Evolutionary conservation across 805 yeast genomes (phyloP), one percentile per base, ranked within the genome.

Genomic region (Grigorovia transvaalensis): DNA sequence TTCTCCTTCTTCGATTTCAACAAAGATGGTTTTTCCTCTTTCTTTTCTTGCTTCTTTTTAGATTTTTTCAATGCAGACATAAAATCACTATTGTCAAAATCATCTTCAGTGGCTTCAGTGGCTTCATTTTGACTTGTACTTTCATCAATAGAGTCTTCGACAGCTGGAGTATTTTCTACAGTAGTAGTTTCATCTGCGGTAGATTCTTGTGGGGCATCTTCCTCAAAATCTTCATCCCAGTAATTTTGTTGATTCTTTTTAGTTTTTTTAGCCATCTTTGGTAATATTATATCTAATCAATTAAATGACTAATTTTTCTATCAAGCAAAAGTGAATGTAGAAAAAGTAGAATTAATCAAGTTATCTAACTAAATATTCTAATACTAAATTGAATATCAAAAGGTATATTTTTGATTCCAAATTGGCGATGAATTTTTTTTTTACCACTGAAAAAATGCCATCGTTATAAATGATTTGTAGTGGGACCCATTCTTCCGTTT

Each of bases 1-100:
- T 85, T 86, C 64, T 86, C 98, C 72, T 91, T 89, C 79, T 91
- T 93, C 53, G 91, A 81, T 70, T 90, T 88, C 64, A 89, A 75
- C 57, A 81, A 78, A 47, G 91, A 88, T 33, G 79, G 88, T 35
- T 66, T 71, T 48, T 76, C 80, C 48, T 73, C 68, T 54, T 77
- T 81, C 69, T 81, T 82, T 46, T 76, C 82, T 58, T 79, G 82
- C 77, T 86, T 87, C 68, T 79, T 79, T 72, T 87, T 87, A 53
- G 91, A 82, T 57, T 77, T 80, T 70, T 86, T 80, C 70, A 90
- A 78, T 45, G 96, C 85, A 49, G 89, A 78, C 80, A 91, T 80
- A 71, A 90, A 85, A 59, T 86, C 96, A 46, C 70, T 80, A 45
- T 73, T 80, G 38, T 70, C 81, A 50, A 73, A 79, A 30, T 71